Evolutionary conservation across 2,329 filamentous ascomycete genomes (phyloP), one percentile per base, ranked within the genome.

Genomic region (Neofusicoccum laricinum): DNA sequence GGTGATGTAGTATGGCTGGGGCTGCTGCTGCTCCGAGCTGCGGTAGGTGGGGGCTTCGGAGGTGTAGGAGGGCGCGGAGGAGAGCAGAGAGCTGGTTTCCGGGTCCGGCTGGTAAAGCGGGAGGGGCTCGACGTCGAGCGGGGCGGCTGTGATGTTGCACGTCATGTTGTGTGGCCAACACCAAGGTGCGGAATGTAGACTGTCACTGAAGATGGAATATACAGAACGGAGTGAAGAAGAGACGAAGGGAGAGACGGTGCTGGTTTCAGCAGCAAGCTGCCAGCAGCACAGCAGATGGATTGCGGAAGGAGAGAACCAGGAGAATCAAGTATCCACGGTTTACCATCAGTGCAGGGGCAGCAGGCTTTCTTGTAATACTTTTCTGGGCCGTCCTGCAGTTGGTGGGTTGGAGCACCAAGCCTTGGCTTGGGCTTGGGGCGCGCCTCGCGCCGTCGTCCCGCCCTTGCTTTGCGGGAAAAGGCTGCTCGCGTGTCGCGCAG

Each of bases 1-100:
- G 48, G 19, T 36, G 43, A 66, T 46, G 43, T 53, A 36, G 45
- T 66, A 58, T n/a, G 55, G 41, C 30, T 57, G 36, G 10, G 49
- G 40, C 40, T 50, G 19, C 5, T 53, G 34, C 5, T 46, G 53
- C 11, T 48, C 19, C n/a, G 48, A 14, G 71, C 36, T 43, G 86
- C 85, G 63, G 71, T 90, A 89, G 0, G 87, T 87, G 4, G 88
- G 88, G 2, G 82, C 85, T 61, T 89, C 87, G 62, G 88, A 90
- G 15, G 41, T 49, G 67, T 85, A 68, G 7, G 88, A 90, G 45
- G 88, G 88, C n/a, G 88, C 87, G 7, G 84, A 84, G 17, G 88
- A 90, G 69, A 81, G 86, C 66, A 90, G 84, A 10, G 88, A 90
- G 6, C 85, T 83, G 21, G 88, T 89, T 70, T 90, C 88, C 65